Conservation (phyloP, 352 stramenopile species). For the Phytophthora litchii region DNA sequence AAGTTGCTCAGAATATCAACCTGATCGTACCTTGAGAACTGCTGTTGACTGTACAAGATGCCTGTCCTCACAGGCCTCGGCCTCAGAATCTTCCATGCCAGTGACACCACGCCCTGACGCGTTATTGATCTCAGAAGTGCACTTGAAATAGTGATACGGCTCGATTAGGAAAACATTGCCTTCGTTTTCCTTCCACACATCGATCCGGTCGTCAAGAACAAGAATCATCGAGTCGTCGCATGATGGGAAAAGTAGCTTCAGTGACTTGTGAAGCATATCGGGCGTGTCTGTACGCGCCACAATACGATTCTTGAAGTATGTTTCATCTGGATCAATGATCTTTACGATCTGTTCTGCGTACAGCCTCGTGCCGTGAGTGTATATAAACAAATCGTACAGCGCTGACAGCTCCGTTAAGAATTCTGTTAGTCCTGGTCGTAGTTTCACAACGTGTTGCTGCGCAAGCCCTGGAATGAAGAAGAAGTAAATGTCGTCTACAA, state of each 20-base stretch:
- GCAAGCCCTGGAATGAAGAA: slow-evolving; percentile 78
- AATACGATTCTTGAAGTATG: slow-evolving; percentile 88
- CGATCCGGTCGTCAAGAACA: slow-evolving; percentile 83
- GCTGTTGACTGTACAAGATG: slow-evolving; percentile 61
- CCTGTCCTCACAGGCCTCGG: slow-evolving; percentile 37
- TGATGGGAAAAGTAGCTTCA: slow-evolving; percentile 87
- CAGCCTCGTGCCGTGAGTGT: slow-evolving; percentile 93
- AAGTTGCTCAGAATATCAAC: background rate
- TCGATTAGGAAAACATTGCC: slow-evolving; percentile 89
- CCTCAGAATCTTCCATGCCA: slow-evolving; percentile 46
- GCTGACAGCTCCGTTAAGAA: slow-evolving; percentile 88
- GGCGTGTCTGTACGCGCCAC: slow-evolving; percentile 87
- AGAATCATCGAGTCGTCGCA: slow-evolving; percentile 90
- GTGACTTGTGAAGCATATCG: slow-evolving; percentile 87
- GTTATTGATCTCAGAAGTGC: slow-evolving; percentile 86
- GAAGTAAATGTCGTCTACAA: slow-evolving; percentile 75
- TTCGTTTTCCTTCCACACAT: slow-evolving; percentile 91
- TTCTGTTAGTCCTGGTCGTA: slow-evolving; percentile 88
- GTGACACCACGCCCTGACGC: slow-evolving; percentile 57
- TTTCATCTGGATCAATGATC: slow-evolving; percentile 88
- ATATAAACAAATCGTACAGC: slow-evolving; percentile 95
- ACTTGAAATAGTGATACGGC: slow-evolving; percentile 86
- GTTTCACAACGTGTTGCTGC: slow-evolving; percentile 93
- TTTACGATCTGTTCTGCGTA: slow-evolving; percentile 95
- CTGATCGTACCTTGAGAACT: slow-evolving; percentile 56